phyloP scores from a whole-genome alignment of 1,284 basidiomycete species.

The Sporisorium sorghi region DNA sequence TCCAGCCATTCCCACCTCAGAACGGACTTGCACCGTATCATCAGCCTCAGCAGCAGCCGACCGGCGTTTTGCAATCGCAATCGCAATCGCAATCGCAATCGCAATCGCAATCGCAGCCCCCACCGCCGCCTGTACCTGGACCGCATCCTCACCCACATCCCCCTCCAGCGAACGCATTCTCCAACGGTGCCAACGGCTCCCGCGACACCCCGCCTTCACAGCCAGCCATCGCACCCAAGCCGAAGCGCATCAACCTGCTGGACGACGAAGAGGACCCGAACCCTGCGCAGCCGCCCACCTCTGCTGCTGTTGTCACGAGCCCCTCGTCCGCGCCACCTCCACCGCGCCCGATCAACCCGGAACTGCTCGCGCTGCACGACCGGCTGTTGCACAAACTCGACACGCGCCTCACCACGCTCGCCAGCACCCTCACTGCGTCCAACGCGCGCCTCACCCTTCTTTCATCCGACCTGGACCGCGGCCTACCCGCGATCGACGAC shows the following conservation, averaged over 20 bases:
- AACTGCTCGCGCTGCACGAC: slow-evolving; percentile 84
- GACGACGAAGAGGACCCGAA: slow-evolving; percentile 45
- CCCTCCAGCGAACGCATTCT: too few species aligned
- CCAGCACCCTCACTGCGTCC: slow-evolving; percentile 77
- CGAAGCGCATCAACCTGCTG: slow-evolving; percentile 39
- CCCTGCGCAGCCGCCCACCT: too few species aligned
- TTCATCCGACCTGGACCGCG: slow-evolving; percentile 84
- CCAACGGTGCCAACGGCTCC: slow-evolving; percentile 8
- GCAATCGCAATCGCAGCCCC: too few species aligned
- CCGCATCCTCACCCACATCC: slow-evolving; percentile 11
- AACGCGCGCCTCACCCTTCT: slow-evolving; percentile 82
- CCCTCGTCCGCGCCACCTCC: slow-evolving; percentile 75
- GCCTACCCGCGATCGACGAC: slow-evolving; percentile 90
- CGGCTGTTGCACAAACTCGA: slow-evolving; percentile 81
- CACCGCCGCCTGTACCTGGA: slow-evolving; percentile 15
- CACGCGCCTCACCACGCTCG: slow-evolving; percentile 77
- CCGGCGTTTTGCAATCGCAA: not conserved
- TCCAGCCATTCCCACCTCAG: not conserved
- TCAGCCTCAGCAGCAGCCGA: slow-evolving; percentile 7
- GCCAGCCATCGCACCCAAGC: slow-evolving; percentile 20
- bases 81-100: too few species aligned
- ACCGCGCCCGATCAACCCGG: slow-evolving; percentile 80
- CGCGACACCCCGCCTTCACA: slow-evolving; percentile 8
- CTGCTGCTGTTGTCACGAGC: not conserved
- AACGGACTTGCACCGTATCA: slow-evolving; percentile 1